Base-by-base conservation (phyloP, 2,329 filamentous ascomycete species). In the Ophiostoma sp. region DNA sequence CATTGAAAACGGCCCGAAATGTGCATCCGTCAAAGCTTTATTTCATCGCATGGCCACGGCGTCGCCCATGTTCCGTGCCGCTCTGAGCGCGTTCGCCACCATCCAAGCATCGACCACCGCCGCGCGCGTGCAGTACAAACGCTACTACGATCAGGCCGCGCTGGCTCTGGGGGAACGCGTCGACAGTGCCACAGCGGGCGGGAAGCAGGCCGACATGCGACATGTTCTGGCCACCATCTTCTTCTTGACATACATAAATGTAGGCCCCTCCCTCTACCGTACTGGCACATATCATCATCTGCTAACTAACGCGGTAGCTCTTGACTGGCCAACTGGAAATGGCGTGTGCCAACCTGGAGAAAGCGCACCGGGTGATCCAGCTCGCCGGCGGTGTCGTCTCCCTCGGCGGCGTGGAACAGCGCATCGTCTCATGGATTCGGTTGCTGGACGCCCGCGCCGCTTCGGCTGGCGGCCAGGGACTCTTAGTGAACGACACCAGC, bases 1-100 rank as follows among this genome's bases (percentile, higher is more conserved):
- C 9, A 52, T 69, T 22, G 64, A 69, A 28, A 69, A 69, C 64
- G 64, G 64, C 4, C 64, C 64, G 6, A 69, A 69, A 11, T 36
- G 64, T 15, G 39, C 45, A 15, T 69, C 64, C 17, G 64, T 52
- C 22, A 69, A 52, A 15, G 64, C 64, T 12, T 22, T 69, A 2
- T 52, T 69, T 22, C 39, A 69, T 22, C 39, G 39, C 25, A 48
- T 69, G 64, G 64, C 64, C n/a, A 45, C 64, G 45, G 36, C 64
- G 42, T 69, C 64, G 39, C 64, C 45, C 39, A 69, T 69, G 64
- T 48, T 69, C 39, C 64, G 64, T 2, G 39, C 39, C 7, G 39
- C 64, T 22, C 17, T 52, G n/a, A 69, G 25, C 12, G 64, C 64
- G 7, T 69, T 69, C 12, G 64, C 45, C 2, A 52, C 64, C 5